Base-by-base conservation (phyloP, 1,139 yeast species). In the Geotrichum carabidarum region DNA sequence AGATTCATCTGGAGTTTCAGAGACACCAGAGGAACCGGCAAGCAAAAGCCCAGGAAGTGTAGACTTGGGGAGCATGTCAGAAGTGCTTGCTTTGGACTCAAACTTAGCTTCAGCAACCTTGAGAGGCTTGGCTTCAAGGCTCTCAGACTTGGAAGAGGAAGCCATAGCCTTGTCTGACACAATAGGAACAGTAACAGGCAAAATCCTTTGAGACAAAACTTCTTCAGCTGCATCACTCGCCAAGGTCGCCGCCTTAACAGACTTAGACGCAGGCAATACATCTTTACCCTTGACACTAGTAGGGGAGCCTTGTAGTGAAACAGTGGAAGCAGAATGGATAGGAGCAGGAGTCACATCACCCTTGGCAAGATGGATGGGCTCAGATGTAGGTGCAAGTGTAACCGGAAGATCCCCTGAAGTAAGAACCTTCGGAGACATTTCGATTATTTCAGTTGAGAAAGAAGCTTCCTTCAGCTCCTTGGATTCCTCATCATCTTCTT, bases 261-360 rank as follows among this genome's bases (percentile, higher is more conserved):
- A 7, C 27, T 22, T 22, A 22, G 27, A 22, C 27, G 27, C 27
- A 22, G 27, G 27, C 27, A 22, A 22, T 27, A 27, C 31, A 12
- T 6, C 17, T 9, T n/a, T 7, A 31, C 4, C 36, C 15, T 27
- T n/a, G 7, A 2, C 27, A 31, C 6, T 14, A 15, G n/a, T 11
- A 44, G 47, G 36, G 6, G 50, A 50, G 2, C 53, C 53, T 30
- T 50, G 50, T 5, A 50, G 15, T 1, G 53, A 50, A n/a, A 50
- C 38, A 5, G 53, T 50, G 1, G 53, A 50, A 15, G 41, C 43
- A 32, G 48, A 43, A 14, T 40, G 50, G 22, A 34, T 34, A 8
- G 48, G 27, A 8, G 35, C 35, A 27, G 53, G 53, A 12, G 50
- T 50, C 5, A 32, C 32, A 11, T 50, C 44, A 32, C 53, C 48